Evolutionary conservation across 2,329 filamentous ascomycete genomes (phyloP), one percentile per base, ranked within the genome.

Genomic region (Calonectria pauciramosa): DNA sequence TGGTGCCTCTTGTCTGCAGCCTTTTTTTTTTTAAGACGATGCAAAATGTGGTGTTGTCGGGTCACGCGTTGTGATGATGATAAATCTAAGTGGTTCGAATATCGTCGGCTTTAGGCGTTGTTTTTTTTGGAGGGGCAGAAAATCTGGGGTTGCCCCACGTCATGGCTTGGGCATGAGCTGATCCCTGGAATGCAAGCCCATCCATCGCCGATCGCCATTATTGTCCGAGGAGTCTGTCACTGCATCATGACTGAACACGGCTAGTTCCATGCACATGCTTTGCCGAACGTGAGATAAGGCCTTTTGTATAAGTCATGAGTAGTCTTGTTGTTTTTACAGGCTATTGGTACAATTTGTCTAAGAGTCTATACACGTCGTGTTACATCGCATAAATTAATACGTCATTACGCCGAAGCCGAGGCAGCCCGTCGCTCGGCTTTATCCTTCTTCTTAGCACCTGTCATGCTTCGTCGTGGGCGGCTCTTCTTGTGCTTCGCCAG

Each of bases 391-490:
- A 30, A 32, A 44, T 52, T 60, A 41, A 49, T 59, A 38, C 60
- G 32, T 67, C 52, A 51, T 52, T 36, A 63, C 18, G 67, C 60
- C 34, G 32, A 71, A 72, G 38, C 23, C 34, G 65, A 34, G n/a
- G 59, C 67, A 71, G 81, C 75, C 72, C 85, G 74, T 76, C 79
- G 78, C 78, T 81, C 80, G 59, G 73, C 69, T 76, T 85, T 86
- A 20, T 67, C 80, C 72, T 78, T 80, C 84, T 91, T 92, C 82
- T 85, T 87, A 63, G 81, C 80, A 1, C 91, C 91, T 82, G 91
- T 94, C 93, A 95, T 95, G 81, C 93, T 94, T 84, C 88, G 90
- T 78, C 93, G 89, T 32, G 93, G 94, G 73, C 94, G 87, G 20
- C 83, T 86, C 78, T 86, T 89, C 80, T 86, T 87, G 71, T 89